These are phyloP conservation scores for Angomonas ambiguus DNA, from an alignment of 208 protist genomes.

Conservation along the genomic window DNA sequence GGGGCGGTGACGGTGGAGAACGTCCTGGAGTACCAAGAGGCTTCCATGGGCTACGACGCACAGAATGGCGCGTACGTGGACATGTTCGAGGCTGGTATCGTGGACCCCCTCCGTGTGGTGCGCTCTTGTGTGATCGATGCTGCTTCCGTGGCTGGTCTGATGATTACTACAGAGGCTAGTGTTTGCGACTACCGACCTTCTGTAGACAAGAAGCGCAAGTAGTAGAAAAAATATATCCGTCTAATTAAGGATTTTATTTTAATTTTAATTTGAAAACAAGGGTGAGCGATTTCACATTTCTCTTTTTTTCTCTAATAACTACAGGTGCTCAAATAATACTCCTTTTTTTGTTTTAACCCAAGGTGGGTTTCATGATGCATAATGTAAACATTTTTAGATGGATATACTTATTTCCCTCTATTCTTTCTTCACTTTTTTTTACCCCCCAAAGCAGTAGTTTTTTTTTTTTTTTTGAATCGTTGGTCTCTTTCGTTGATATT, in stretches of 20 bases:
- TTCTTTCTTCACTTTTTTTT: conserved; percentile 2
- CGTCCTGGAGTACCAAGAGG: conserved; percentile 86
- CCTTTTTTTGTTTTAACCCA: background rate
- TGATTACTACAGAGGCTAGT: conserved; percentile 98
- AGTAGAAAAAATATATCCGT: conserved; percentile 91
- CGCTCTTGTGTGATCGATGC: conserved; percentile 97
- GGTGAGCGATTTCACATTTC: background rate
- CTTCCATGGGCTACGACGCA: conserved; percentile 94
- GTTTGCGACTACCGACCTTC: conserved; percentile 90
- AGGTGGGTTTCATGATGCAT: background rate
- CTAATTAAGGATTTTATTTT: too few species aligned
- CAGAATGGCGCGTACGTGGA: conserved; percentile 94
- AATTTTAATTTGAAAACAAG: background rate
- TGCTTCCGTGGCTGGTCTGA: conserved; percentile 96
- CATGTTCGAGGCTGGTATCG: conserved; percentile 98
- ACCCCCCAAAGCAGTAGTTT: background rate
- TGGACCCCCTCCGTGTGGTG: conserved; percentile 99
- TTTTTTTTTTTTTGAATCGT: background rate
- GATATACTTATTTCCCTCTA: background rate
- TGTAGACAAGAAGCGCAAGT: conserved; percentile 96
- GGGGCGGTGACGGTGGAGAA: conserved; percentile 97
- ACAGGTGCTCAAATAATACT: background rate
- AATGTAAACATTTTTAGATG: background rate
- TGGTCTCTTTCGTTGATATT: background rate
- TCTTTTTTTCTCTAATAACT: background rate